Conservation (phyloP, 2,329 filamentous ascomycete species). For the Capronia epimyces region DNA sequence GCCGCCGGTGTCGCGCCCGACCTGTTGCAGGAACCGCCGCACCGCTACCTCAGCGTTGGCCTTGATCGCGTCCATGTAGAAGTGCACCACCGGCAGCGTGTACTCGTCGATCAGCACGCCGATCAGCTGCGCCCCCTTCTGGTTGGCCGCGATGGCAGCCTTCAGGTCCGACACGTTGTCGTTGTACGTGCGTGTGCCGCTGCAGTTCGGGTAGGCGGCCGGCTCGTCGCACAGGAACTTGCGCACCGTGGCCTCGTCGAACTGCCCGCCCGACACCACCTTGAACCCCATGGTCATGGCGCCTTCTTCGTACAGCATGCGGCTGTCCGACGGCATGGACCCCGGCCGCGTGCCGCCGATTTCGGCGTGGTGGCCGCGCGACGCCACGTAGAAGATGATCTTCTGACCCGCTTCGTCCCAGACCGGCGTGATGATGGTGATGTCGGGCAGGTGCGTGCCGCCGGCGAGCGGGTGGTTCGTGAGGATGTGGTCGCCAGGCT, state of each 20-base stretch:
- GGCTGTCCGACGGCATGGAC: conserved; percentile 43
- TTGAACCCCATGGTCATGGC: conserved; percentile 42
- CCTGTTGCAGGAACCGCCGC: conserved; percentile 31
- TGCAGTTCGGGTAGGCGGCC: conserved; percentile 13
- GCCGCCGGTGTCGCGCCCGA: conserved; percentile 20
- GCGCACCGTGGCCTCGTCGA: conserved; percentile 35
- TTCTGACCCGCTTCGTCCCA: conserved; percentile 61
- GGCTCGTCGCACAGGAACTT: conserved; percentile 31
- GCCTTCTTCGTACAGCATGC: conserved; percentile 45
- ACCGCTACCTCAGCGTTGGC: conserved; percentile 35
- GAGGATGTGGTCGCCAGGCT: conserved; percentile 70
- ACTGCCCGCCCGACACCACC: conserved; percentile 33
- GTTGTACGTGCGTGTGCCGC: conserved; percentile 29
- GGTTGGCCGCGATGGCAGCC: conserved; percentile 43
- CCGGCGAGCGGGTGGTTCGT: conserved; percentile 75
- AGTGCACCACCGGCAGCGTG: conserved; percentile 34
- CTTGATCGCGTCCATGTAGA: conserved; percentile 41
- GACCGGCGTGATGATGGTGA: conserved; percentile 70
- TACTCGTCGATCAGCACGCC: conserved; percentile 36
- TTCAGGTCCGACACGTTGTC: conserved; percentile 46
- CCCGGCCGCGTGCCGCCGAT: conserved; percentile 40
- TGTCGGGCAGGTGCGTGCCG: conserved; percentile 75
- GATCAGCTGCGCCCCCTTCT: conserved; percentile 38
- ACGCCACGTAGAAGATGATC: conserved; percentile 74
- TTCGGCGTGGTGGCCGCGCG: conserved; percentile 67